phyloP scores from a whole-genome alignment of 2,329 filamentous ascomycete genomes.

The Passalora sequoiae region DNA sequence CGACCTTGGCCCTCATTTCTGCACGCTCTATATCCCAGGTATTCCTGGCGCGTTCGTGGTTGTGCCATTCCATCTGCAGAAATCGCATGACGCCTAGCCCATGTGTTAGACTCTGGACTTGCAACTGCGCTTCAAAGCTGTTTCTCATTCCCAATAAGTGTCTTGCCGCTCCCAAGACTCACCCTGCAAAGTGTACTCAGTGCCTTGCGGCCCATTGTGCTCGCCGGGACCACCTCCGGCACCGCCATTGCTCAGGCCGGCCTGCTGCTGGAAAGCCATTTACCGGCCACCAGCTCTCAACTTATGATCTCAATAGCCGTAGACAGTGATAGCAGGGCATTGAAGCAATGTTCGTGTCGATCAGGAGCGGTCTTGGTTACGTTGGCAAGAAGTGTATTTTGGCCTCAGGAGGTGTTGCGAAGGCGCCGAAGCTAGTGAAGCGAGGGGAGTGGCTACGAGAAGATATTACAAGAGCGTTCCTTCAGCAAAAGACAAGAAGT shows the following conservation, averaged over 20 bases:
- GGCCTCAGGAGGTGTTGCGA: not conserved
- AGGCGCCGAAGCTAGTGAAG: not conserved
- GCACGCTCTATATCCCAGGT: constrained; percentile 98
- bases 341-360: not conserved
- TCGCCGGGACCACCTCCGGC: constrained; percentile 44
- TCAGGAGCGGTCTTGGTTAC: not conserved
- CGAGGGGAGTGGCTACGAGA: not conserved
- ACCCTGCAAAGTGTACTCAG: constrained; percentile 70
- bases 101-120: too few relatives aligned
- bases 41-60: constrained; percentile 94
- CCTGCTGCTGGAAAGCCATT: constrained; percentile 70
- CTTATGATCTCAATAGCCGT: not conserved
- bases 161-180: constrained; percentile 23
- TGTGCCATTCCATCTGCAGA: constrained; percentile 97
- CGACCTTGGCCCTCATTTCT: constrained; percentile 98
- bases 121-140: too few relatives aligned
- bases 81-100: constrained; percentile 98
- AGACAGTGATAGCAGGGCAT: not conserved
- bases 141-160: too few relatives aligned
- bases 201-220: constrained; percentile 52
- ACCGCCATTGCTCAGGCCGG: constrained; percentile 56
- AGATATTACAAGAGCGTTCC: not conserved
- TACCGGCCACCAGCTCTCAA: constrained; percentile 4
- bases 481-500: not conserved
- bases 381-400: not conserved